Conservation (phyloP, 2,329 filamentous ascomycete genomes). For the Colletotrichum somersetense region DNA sequence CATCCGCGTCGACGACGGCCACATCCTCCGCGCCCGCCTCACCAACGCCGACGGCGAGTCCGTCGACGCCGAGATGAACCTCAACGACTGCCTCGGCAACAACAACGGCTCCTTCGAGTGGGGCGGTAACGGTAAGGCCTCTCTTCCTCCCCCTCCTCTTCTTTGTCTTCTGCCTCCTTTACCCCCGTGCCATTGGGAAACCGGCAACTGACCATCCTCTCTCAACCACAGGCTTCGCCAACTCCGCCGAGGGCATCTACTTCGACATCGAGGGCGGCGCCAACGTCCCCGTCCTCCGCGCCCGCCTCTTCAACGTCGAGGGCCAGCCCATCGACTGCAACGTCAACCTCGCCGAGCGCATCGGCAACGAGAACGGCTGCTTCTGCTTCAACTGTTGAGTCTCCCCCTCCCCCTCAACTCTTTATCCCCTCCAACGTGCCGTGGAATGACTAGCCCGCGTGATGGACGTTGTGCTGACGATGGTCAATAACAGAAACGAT, state of each 20-base stretch:
- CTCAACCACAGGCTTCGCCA: conserved; percentile 55
- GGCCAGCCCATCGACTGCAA: conserved; percentile 59
- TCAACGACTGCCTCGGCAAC: conserved; percentile 66
- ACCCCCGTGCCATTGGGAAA: not conserved
- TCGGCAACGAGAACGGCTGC: conserved; percentile 65
- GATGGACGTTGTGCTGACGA: not conserved
- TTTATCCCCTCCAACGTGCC: not conserved
- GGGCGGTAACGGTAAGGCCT: conserved; percentile 52
- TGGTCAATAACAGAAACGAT: conserved; percentile 1
- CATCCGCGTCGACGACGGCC: conserved; percentile 63
- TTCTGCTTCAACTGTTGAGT: conserved; percentile 50
- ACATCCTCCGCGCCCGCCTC: conserved; percentile 61
- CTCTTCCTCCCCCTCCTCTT: not conserved
- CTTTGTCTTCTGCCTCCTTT: not conserved
- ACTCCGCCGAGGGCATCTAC: conserved; percentile 59
- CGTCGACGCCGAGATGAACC: conserved; percentile 60
- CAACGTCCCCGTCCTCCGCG: conserved; percentile 66
- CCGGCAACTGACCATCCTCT: not conserved
- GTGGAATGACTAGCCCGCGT: too few species aligned
- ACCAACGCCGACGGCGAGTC: conserved; percentile 56
- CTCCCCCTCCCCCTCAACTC: not conserved
- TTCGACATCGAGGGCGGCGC: conserved; percentile 66
- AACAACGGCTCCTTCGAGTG: conserved; percentile 62
- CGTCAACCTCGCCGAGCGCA: conserved; percentile 68
- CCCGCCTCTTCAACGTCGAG: conserved; percentile 56